phyloP scores from a whole-genome alignment of 192 early-diverging fungal species.

The Coemansia sp. region DNA sequence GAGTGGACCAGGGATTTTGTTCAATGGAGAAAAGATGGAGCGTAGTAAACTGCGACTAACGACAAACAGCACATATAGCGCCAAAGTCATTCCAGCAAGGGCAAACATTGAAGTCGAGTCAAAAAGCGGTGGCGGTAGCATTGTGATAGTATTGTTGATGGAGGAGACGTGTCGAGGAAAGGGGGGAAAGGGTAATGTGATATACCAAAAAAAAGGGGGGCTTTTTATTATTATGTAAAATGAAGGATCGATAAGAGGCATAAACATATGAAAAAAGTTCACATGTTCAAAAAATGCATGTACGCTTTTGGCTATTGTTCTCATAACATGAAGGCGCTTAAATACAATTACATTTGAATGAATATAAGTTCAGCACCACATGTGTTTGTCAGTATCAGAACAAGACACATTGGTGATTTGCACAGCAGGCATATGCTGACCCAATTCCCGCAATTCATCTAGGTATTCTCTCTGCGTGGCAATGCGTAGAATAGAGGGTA shows the following conservation, averaged over 20 bases:
- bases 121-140: not conserved
- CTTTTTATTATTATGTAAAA: not conserved
- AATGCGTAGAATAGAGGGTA: slow-evolving; percentile 28
- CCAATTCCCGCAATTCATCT: slow-evolving; percentile 5
- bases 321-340: too few species aligned
- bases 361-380: not conserved
- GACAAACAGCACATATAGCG: not conserved
- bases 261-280: not conserved
- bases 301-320: not conserved
- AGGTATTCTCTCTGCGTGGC: slow-evolving; percentile 17
- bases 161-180: not conserved
- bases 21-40: slow-evolving; percentile 17
- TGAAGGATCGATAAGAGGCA: not conserved
- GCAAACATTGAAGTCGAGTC: not conserved
- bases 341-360: too few species aligned
- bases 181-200: not conserved
- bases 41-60: not conserved
- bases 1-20: slow-evolving; percentile 29
- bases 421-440: not conserved
- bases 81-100: not conserved
- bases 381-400: not conserved
- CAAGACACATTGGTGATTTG: not conserved
- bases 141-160: not conserved
- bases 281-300: not conserved
- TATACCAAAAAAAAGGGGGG: not conserved